Percentiles rank a stretch among this genome's conserved stretches.
Evolutionary conservation across 2,329 filamentous ascomycete genomes (phyloP).

Genomic region (Ramichloridium luteum): DNA sequence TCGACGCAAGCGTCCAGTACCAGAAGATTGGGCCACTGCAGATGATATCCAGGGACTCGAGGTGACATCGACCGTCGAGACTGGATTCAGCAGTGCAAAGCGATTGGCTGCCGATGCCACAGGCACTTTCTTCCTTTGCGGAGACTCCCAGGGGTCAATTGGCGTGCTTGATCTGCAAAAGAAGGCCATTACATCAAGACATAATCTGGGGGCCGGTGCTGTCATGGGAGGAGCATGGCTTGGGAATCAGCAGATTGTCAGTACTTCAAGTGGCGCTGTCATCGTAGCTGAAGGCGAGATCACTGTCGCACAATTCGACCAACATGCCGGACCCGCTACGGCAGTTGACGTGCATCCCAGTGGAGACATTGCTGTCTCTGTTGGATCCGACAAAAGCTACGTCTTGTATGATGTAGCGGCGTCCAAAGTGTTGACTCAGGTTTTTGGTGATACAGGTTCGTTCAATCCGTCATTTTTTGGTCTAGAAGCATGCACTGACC

Average conservation of each 20-base stretch:
- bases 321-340: conserved; percentile 72
- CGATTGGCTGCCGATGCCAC: conserved; percentile 46
- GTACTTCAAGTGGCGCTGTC: conserved; percentile 62
- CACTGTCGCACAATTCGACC: conserved; percentile 57
- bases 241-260: conserved; percentile 56
- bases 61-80: conserved; percentile 40
- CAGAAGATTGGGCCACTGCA: conserved; percentile 69
- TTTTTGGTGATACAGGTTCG: conserved; percentile 70
- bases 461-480: conserved; percentile 13
- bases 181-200: conserved; percentile 58
- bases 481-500: neutral
- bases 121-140: conserved; percentile 58
- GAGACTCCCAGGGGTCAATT: conserved; percentile 60
- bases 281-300: conserved; percentile 65
- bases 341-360: conserved; percentile 71
- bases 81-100: conserved; percentile 47
- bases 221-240: conserved; percentile 57
- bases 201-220: conserved; percentile 51
- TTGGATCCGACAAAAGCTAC: conserved; percentile 84
- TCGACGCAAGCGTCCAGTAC: conserved; percentile 78
- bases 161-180: conserved; percentile 69
- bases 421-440: conserved; percentile 59
- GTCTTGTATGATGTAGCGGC: conserved; percentile 70
- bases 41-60: conserved; percentile 56
- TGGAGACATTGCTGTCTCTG: conserved; percentile 70